Percentiles rank a stretch among this genome's conserved stretches.
These are phyloP conservation scores for Athelia sp. DNA, from an alignment of 1,284 basidiomycete species.

Conservation along the genomic window DNA sequence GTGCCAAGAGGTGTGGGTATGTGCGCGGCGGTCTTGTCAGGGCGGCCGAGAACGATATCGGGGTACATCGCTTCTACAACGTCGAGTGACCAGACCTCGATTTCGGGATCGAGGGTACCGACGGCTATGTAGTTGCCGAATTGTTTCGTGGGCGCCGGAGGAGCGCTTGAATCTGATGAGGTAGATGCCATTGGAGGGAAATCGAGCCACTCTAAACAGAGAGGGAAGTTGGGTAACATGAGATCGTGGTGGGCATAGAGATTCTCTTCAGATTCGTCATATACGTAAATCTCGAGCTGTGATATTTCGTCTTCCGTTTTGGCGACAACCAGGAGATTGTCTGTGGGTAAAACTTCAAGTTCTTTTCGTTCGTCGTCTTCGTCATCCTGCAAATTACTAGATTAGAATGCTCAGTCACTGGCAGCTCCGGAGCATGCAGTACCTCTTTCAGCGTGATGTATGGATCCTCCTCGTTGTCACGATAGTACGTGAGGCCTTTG, in stretches of 20 bases:
- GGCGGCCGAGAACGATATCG: constrained; percentile 85
- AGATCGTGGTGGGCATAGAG: constrained; percentile 98
- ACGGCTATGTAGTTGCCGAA: constrained; percentile 94
- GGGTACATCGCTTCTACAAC: constrained; percentile 94
- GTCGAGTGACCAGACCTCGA: constrained; percentile 98
- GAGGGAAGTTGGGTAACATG: constrained; percentile 95
- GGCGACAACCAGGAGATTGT: constrained; percentile 89
- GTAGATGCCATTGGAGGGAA: constrained; percentile 67
- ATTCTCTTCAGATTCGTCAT: constrained; percentile 89
- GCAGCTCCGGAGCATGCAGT: constrained; percentile 3
- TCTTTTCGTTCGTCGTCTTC: constrained; percentile 87
- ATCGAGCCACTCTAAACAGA: constrained; percentile 99
- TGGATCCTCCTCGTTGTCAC: constrained; percentile 91
- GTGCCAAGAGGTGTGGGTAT: constrained; percentile 74
- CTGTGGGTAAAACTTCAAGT: constrained; percentile 84
- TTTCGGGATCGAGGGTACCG: constrained; percentile 95
- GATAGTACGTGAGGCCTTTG: constrained; percentile 91
- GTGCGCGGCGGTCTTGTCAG: constrained; percentile 80
- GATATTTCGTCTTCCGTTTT: constrained; percentile 98
- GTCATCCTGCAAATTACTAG: constrained; percentile 49
- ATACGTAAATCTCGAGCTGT: constrained; percentile 92
- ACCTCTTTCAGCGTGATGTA: constrained; percentile 96
- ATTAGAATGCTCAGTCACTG: constrained; percentile 4
- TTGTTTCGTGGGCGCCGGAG: constrained; percentile 35
- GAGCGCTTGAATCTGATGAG: constrained; percentile 29